Conservation (phyloP, 2,329 filamentous ascomycete species). For the Stagonosporopsis vannaccii region DNA sequence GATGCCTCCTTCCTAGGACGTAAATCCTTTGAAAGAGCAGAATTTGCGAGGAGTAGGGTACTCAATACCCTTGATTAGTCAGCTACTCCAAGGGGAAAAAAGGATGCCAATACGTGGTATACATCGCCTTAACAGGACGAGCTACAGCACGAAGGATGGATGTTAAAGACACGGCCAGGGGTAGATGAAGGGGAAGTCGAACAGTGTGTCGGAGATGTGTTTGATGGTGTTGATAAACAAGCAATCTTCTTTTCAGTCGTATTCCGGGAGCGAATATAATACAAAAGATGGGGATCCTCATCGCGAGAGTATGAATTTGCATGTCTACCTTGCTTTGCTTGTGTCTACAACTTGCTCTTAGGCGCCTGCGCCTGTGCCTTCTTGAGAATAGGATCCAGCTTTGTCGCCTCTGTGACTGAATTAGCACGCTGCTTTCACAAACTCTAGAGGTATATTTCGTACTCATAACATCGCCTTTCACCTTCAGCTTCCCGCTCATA, state of each 20-base stretch:
- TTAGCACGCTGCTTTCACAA: not conserved
- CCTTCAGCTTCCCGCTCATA: constrained; percentile 98
- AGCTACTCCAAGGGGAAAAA: too few species aligned
- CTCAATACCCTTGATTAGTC: too few species aligned
- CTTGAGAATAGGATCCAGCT: constrained; percentile 82
- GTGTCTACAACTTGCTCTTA: constrained; percentile 47
- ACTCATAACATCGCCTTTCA: constrained; percentile 96
- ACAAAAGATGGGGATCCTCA: not conserved
- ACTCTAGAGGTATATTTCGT: not conserved
- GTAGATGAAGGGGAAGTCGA: too few species aligned
- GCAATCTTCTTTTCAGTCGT: not conserved
- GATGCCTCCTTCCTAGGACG: too few species aligned
- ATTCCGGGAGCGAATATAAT: not conserved
- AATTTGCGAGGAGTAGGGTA: too few species aligned
- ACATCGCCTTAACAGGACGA: too few species aligned
- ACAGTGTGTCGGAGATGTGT: too few species aligned
- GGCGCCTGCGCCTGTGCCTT: constrained; percentile 43
- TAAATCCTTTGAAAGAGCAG: too few species aligned
- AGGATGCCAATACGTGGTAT: too few species aligned
- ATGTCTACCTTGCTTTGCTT: not conserved
- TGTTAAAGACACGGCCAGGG: too few species aligned
- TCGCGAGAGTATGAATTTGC: not conserved
- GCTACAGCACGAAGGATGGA: too few species aligned
- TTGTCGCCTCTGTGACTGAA: constrained; percentile 68
- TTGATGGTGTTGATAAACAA: not conserved